phyloP scores from a whole-genome alignment of 2,329 filamentous ascomycete genomes.

The Trichoderma sp. region DNA sequence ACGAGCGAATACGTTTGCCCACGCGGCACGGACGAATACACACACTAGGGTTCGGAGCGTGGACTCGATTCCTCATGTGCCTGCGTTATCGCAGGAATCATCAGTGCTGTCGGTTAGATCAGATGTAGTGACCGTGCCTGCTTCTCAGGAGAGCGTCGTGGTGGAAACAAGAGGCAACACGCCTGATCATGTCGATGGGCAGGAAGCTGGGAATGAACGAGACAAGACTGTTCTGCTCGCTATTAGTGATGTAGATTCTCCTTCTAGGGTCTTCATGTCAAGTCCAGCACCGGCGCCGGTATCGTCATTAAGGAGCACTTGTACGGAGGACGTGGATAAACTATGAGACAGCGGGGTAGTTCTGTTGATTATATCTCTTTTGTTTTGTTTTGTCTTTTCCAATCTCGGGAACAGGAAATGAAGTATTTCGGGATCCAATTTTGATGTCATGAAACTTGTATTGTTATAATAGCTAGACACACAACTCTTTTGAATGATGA shows the following conservation, averaged over 20 bases:
- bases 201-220: not conserved
- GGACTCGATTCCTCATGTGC: conserved; percentile 1
- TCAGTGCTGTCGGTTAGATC: not conserved
- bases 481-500: not conserved
- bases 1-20: not conserved
- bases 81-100: not conserved
- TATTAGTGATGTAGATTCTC: not conserved
- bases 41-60: not conserved
- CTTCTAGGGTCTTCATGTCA: not conserved
- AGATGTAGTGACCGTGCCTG: not conserved
- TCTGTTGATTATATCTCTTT: not conserved
- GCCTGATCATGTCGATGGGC: not conserved
- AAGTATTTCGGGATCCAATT: not conserved
- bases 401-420: not conserved
- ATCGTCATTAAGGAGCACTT: conserved; percentile 11
- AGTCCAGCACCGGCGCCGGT: conserved; percentile 3
- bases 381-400: not conserved
- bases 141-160: conserved; percentile 9
- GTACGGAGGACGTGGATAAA: not conserved
- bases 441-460: not conserved
- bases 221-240: not conserved
- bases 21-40: not conserved
- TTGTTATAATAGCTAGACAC: conserved; percentile 1
- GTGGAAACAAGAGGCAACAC: conserved; percentile 11
- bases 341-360: not conserved